Percentiles rank a stretch among this genome's conserved stretches.
Evolutionary conservation across 225 moss, liverwort and hornwort species (phyloP).

Genomic region (Anthoceros angustus): DNA sequence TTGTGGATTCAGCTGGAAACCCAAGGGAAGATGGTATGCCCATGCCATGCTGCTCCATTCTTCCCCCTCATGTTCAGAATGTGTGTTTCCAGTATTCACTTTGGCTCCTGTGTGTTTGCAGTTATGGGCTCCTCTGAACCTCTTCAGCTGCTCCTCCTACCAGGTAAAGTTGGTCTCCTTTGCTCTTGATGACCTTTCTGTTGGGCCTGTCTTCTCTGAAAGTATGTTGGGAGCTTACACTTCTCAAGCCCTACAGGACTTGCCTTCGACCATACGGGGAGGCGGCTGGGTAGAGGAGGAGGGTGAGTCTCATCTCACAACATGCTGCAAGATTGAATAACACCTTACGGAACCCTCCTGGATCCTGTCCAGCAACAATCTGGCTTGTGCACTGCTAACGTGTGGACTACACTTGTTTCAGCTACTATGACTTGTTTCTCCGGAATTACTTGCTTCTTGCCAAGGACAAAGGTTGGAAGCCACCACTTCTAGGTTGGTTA

Average conservation of each 20-base stretch:
- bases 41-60: conserved; percentile 1
- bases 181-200: neutral
- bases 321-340: neutral
- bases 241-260: conserved; percentile 36
- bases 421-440: conserved; percentile 92
- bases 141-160: conserved; percentile 65
- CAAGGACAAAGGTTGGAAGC: conserved; percentile 73
- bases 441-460: conserved; percentile 56
- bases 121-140: conserved; percentile 67
- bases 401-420: conserved; percentile 13
- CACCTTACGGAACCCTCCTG: neutral
- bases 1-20: conserved; percentile 35
- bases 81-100: neutral
- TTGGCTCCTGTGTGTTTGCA: conserved; percentile 14
- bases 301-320: conserved; percentile 34
- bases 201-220: neutral
- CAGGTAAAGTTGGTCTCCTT: conserved; percentile 27
- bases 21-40: conserved; percentile 51
- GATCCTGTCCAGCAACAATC: neutral
- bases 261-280: conserved; percentile 66
- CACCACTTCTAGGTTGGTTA: conserved; percentile 66
- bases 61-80: neutral
- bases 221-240: neutral
- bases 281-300: conserved; percentile 94
- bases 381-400: neutral